Evolutionary conservation across 768 basidiomycete species (phyloP), one percentile per base, ranked within the genome.

Genomic region (Amyloporia xantha): DNA sequence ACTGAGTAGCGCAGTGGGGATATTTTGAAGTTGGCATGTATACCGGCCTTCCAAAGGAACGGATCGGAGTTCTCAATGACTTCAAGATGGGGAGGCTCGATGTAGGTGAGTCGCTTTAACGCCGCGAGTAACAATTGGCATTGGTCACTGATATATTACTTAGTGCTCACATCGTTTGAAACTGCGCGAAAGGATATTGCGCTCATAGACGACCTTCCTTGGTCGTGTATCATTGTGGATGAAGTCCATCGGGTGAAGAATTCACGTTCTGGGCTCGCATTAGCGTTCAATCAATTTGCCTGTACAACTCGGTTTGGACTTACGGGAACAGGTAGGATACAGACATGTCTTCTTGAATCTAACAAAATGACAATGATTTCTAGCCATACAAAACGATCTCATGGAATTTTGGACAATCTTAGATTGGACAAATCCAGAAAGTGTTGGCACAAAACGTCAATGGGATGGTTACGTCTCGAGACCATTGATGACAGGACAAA

Each of bases 181-280:
- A 71, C 83, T 20, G 86, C 87, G 0, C 78, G 87, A 2, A 71
- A 70, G 28, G 80, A 88, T 36, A 88, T 93, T 44, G 79, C 78
- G 12, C 53, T 78, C 7, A 69, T 97, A 5, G 79, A 86, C 47
- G 73, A 75, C 40, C 71, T 91, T 40, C 72, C 81, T 7, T 86
- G 79, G 81, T 84, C 80, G 2, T 80, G 80, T 48, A 70, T 91
- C 48, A 74, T 87, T 39, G 81, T 92, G 4, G 95, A 98, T 57
- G 95, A 98, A 65, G 94, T 82, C 0, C 95, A 98, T 63, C 77
- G 80, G 2, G 75, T 95, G 59, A 97, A 97, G 68, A 94, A 92
- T 53, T 77, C 82, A 2, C 62, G 67, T 2, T 77, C 87, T 0
- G 76, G 80, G 52, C 78, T 82, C 3, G 81, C 86, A 0, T 40